Evolutionary conservation across 768 basidiomycete genomes (phyloP), one percentile per base, ranked within the genome.

Genomic region (Boletus sp.): DNA sequence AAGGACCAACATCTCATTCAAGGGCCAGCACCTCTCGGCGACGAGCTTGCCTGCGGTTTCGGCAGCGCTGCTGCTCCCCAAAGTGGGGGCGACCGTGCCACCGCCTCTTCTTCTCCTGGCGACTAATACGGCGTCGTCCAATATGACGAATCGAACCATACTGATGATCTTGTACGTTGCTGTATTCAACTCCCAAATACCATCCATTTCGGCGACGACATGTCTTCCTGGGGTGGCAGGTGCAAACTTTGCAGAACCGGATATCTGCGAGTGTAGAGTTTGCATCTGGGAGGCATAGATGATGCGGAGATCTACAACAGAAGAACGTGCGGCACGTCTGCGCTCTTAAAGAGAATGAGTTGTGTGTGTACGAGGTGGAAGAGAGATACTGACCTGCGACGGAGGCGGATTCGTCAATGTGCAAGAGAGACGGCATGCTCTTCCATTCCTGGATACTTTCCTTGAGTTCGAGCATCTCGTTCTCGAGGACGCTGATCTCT

Each of bases 391-490:
- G 41, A 78, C 79, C 79, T 30, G 86, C 79, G 30, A 78, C 78
- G 19, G 83, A 84, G 37, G 84, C 83, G 17, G 85, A 85, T 66
- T 89, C 93, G 47, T 93, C 90, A 53, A 98, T 88, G 59, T 96
- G 92, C 17, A 99, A 79, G 19, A 93, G 79, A 7, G 93, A 91
- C 0, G 97, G 96, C 82, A 98, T 93, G 51, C 84, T 84, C 70
- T 95, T 94, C 88, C 95, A 98, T 66, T 99, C 97, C 13, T 90
- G 86, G 4, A 98, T 79, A 7, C 89, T 82, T 51, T 95, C 93
- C 70, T 97, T 98, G 69, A 99, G 83, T 65, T 98, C 96, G 30
- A 98, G 81, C 88, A 98, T 91, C 70, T 98, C 95, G 66, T 94
- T 95, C 75, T 99, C 97, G 27, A 99, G 82, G 1, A 90, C 87